phyloP scores from a whole-genome alignment of 441 rosid species.

The Viola pubescens region DNA sequence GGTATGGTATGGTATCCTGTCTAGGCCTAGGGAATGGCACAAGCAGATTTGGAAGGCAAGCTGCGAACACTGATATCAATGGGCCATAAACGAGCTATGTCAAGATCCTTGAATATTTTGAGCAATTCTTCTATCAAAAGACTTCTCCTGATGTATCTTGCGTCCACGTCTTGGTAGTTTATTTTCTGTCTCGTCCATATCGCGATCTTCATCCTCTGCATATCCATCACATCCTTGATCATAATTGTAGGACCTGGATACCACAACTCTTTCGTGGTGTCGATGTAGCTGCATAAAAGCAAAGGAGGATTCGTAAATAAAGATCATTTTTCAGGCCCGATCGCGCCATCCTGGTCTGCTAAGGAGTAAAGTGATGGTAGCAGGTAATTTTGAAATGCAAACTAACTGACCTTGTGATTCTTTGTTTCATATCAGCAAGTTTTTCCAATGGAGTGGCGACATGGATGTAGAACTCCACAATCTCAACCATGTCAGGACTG shows the following conservation, averaged over 20 bases:
- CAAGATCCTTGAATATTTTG: constrained; percentile 55
- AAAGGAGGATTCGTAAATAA: background rate
- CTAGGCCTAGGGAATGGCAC: constrained; percentile 48
- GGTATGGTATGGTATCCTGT: constrained; percentile 20
- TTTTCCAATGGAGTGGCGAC: constrained; percentile 60
- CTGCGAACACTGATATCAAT: constrained; percentile 47
- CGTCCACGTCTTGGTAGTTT: constrained; percentile 55
- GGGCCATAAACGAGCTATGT: constrained; percentile 52
- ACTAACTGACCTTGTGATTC: constrained; percentile 38
- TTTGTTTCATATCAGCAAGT: constrained; percentile 43
- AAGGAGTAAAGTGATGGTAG: background rate
- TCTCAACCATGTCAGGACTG: constrained; percentile 81
- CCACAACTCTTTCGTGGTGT: constrained; percentile 65
- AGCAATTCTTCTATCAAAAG: constrained; percentile 53
- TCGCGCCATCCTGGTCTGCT: background rate
- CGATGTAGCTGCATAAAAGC: constrained; percentile 36
- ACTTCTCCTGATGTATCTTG: constrained; percentile 44
- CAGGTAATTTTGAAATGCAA: background rate
- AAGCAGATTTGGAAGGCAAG: constrained; percentile 48
- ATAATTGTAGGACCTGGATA: constrained; percentile 35
- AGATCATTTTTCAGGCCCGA: background rate
- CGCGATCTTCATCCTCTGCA: constrained; percentile 39
- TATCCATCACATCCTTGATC: constrained; percentile 35
- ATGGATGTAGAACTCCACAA: constrained; percentile 50
- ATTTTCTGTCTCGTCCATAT: constrained; percentile 56